phyloP scores from a whole-genome alignment of 2,329 filamentous ascomycete genomes.

The Nemania serpens region DNA sequence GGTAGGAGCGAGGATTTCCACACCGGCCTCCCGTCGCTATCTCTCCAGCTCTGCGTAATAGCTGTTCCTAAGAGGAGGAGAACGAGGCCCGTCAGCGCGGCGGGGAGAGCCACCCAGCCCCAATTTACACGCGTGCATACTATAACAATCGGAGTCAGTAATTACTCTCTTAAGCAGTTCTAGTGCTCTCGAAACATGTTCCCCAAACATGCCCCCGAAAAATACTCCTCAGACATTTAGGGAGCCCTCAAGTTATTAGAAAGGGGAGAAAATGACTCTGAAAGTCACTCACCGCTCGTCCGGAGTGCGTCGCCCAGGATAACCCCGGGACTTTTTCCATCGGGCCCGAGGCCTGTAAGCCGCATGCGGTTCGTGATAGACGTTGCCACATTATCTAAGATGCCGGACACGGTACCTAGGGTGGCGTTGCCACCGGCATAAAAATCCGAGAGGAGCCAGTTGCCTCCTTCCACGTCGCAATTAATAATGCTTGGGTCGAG shows the following conservation, averaged over 20 bases:
- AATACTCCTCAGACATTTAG: no score
- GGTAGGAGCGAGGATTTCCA: not conserved
- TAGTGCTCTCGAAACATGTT: no score
- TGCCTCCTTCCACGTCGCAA: not conserved
- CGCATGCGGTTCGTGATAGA: not conserved
- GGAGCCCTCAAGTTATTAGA: no score
- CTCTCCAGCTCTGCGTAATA: not conserved
- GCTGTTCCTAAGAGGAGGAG: not conserved
- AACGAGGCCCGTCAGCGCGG: not conserved
- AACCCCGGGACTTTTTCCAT: not conserved
- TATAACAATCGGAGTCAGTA: no score
- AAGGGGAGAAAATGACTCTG: no score
- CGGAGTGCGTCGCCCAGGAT: not conserved
- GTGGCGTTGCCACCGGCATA: not conserved
- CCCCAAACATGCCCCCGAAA: no score
- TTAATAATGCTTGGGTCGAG: not conserved
- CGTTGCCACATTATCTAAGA: not conserved
- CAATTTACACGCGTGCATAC: not conserved
- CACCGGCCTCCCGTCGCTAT: not conserved
- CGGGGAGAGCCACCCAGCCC: not conserved
- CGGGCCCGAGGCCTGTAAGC: not conserved
- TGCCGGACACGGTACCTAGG: not conserved
- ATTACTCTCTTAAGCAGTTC: no score
- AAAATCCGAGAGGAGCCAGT: not conserved
- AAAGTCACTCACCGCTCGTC: no score